Evolutionary conservation across 2,329 filamentous ascomycete genomes (phyloP).

Genomic region (Rhinocladiella similis): DNA sequence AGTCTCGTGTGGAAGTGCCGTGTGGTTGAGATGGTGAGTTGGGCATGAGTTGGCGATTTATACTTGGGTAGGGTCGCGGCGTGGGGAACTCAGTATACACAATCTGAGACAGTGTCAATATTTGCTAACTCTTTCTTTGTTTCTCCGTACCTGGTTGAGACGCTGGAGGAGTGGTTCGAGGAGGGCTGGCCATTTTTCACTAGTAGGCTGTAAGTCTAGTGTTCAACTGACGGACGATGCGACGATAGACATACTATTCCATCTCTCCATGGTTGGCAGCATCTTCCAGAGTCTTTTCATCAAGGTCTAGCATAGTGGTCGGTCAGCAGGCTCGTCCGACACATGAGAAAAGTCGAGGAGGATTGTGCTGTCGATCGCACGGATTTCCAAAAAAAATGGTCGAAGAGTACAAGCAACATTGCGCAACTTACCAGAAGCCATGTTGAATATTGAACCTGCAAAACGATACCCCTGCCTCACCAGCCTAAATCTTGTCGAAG

Average conservation of each 20-base stretch:
- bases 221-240: constrained; percentile 7
- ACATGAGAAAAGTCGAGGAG: not conserved
- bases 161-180: constrained; percentile 65
- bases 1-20: constrained; percentile 32
- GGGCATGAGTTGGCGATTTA: constrained; percentile 43
- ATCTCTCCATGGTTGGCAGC: constrained; percentile 60
- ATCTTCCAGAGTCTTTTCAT: constrained; percentile 55
- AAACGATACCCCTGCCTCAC: not conserved
- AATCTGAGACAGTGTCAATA: constrained; percentile 55
- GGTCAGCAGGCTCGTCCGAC: constrained; percentile 3
- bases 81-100: constrained; percentile 73
- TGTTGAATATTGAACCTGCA: not conserved
- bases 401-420: not conserved
- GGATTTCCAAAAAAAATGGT: not conserved
- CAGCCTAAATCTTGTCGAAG: not conserved
- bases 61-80: constrained; percentile 53
- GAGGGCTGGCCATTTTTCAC: constrained; percentile 68
- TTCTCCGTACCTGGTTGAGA: constrained; percentile 60
- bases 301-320: constrained; percentile 30
- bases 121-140: not conserved
- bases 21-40: constrained; percentile 18
- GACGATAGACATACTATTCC: constrained; percentile 51
- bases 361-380: not conserved
- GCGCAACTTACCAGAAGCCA: not conserved
- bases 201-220: constrained; percentile 45